Conservation (phyloP, 164 flowering plant species). For the Stephania japonica region DNA sequence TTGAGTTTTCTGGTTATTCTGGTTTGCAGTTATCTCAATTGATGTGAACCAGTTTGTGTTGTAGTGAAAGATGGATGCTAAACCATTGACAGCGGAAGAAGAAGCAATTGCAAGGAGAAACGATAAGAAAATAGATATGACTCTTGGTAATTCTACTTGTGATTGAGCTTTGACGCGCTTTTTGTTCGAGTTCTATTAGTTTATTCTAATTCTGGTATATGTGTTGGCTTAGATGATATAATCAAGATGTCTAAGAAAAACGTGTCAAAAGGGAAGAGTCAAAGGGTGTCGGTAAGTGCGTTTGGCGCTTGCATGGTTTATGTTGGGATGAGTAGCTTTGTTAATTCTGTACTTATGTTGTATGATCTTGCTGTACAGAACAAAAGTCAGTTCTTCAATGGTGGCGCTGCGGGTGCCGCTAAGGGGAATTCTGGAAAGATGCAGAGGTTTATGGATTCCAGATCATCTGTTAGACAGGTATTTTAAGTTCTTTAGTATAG, state of each 20-base stretch:
- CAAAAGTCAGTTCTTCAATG: constrained; percentile 29
- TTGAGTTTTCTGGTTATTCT: background rate
- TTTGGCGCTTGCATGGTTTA: background rate
- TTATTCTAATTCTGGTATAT: background rate
- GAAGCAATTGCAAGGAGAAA: constrained; percentile 51
- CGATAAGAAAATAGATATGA: constrained; percentile 94
- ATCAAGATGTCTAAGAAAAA: constrained; percentile 72
- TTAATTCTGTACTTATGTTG: background rate
- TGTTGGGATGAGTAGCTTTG: background rate
- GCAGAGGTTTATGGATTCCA: constrained; percentile 56
- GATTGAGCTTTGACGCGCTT: background rate
- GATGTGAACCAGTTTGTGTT: background rate
- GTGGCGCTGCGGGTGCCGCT: constrained; percentile 8
- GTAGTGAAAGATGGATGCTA: constrained; percentile 59
- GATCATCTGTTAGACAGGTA: constrained; percentile 85
- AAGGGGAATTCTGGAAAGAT: constrained; percentile 46
- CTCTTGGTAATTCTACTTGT: constrained; percentile 43
- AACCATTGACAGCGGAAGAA: constrained; percentile 66
- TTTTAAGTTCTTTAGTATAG: background rate
- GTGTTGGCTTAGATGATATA: constrained; percentile 63
- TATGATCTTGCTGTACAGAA: constrained; percentile 32
- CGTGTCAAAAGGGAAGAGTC: constrained; percentile 32
- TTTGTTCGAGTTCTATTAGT: background rate
- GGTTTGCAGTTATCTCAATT: background rate
- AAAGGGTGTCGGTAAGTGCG: constrained; percentile 50